Evolutionary conservation across 2,329 filamentous ascomycete genomes (phyloP).

Genomic region (Didymosphaeria variabile): DNA sequence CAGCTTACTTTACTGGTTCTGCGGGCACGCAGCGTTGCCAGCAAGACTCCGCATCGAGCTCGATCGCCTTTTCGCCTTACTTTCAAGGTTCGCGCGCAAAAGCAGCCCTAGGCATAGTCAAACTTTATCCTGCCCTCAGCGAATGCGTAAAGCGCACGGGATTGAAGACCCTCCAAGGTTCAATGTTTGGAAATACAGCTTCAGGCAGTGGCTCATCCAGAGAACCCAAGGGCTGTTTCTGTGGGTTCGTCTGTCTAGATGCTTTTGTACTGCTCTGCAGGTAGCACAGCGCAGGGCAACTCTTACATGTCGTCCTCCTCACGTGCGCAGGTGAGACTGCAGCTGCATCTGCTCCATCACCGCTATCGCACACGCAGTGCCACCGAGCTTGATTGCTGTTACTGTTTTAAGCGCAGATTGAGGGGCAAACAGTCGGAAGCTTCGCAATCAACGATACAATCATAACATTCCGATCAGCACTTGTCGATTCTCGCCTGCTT

Average conservation of each 20-base stretch:
- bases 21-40: neutral
- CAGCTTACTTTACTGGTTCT: slow-evolving; percentile 8
- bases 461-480: neutral
- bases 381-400: slow-evolving; percentile 14
- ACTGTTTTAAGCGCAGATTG: neutral
- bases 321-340: slow-evolving; percentile 17
- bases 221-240: neutral
- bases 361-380: slow-evolving; percentile 4
- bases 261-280: neutral
- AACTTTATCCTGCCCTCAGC: neutral
- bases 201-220: neutral
- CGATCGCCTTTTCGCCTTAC: slow-evolving; percentile 9
- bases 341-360: slow-evolving; percentile 8
- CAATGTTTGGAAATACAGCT: too few relatives aligned
- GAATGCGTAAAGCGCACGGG: neutral
- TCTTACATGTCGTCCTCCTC: slow-evolving; percentile 10
- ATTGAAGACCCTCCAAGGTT: neutral
- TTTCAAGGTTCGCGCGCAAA: neutral
- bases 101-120: neutral
- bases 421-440: neutral
- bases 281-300: neutral
- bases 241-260: neutral
- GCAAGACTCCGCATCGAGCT: neutral
- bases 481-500: neutral
- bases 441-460: neutral